Evolutionary conservation across 2,329 filamentous ascomycete genomes (phyloP).

Genomic region (Phymatotrichopsis omnivora): DNA sequence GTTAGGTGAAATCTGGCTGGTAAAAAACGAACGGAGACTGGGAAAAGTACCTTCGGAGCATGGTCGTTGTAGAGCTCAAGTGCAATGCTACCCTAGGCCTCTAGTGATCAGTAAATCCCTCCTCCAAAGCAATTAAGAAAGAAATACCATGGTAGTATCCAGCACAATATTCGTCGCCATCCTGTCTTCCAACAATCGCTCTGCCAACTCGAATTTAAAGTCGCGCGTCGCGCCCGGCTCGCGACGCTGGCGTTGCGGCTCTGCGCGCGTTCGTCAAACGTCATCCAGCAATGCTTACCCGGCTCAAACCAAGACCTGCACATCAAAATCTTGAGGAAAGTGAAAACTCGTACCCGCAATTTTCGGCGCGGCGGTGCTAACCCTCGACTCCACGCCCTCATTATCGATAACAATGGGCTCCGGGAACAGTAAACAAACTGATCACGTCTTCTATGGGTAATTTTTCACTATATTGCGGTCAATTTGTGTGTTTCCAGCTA

Average conservation of each 20-base stretch:
- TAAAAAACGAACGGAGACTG: not conserved
- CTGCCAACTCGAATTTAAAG: no score
- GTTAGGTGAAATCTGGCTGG: slow-evolving; percentile 13
- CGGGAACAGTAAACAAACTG: slow-evolving; percentile 21
- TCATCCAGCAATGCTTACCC: no score
- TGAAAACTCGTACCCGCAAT: no score
- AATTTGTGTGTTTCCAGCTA: not conserved
- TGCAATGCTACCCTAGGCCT: slow-evolving; percentile 61
- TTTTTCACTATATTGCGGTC: not conserved
- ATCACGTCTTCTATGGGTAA: slow-evolving; percentile 23
- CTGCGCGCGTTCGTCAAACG: no score
- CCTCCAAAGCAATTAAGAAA: not conserved
- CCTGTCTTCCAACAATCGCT: no score
- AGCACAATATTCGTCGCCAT: slow-evolving; percentile 74
- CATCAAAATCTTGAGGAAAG: no score
- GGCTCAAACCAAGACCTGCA: no score
- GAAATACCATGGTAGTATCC: slow-evolving; percentile 69
- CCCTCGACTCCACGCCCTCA: no score
- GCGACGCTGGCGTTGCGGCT: no score
- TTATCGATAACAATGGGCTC: slow-evolving; percentile 26
- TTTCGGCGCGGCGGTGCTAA: no score
- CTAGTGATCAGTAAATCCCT: slow-evolving; percentile 2
- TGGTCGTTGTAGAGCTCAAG: slow-evolving; percentile 85
- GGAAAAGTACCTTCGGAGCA: slow-evolving; percentile 54
- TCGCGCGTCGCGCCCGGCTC: no score